Evolutionary conservation across 2,329 filamentous ascomycete genomes (phyloP).

Genomic region (Curvularia sp.): DNA sequence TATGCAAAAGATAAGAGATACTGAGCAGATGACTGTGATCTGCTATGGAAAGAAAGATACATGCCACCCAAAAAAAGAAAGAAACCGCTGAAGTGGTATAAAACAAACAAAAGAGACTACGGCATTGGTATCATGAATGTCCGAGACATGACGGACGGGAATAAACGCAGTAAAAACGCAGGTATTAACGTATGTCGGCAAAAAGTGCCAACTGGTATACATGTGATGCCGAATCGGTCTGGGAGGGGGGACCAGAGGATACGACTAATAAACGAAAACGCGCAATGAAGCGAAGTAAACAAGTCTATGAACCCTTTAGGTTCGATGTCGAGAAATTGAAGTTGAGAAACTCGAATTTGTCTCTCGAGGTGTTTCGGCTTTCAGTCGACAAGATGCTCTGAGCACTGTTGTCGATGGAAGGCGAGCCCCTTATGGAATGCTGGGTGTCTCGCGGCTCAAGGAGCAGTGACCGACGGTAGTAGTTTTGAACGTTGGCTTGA

Average conservation of each 20-base stretch:
- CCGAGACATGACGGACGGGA: slow-evolving; percentile 34
- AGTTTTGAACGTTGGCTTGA: slow-evolving; percentile 68
- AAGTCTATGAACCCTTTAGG: slow-evolving; percentile 44
- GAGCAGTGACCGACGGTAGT: slow-evolving; percentile 83
- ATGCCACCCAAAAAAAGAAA: slow-evolving; percentile 69
- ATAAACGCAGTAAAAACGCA: slow-evolving; percentile 30
- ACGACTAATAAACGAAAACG: slow-evolving; percentile 15
- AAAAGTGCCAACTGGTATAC: slow-evolving; percentile 22
- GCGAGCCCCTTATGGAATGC: slow-evolving; percentile 36
- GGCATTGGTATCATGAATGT: slow-evolving; percentile 45
- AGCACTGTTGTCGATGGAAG: slow-evolving; percentile 37
- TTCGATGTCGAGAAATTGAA: slow-evolving; percentile 47
- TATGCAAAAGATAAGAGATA: slow-evolving; percentile 19
- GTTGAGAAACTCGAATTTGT: slow-evolving; percentile 50
- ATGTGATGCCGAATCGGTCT: slow-evolving; percentile 7
- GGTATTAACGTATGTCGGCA: slow-evolving; percentile 35
- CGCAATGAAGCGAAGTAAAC: slow-evolving; percentile 29
- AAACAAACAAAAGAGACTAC: slow-evolving; percentile 37
- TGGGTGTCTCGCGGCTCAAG: slow-evolving; percentile 75
- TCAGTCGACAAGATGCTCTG: slow-evolving; percentile 38
- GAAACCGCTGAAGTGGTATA: slow-evolving; percentile 56
- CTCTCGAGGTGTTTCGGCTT: slow-evolving; percentile 42
- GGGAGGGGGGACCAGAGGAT: slow-evolving; percentile 21
- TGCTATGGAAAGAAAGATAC: slow-evolving; percentile 8
- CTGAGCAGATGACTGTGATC: slow-evolving; percentile 16